Base-by-base conservation (phyloP, 139 green algal genomes). In the Asterochloris erici region DNA sequence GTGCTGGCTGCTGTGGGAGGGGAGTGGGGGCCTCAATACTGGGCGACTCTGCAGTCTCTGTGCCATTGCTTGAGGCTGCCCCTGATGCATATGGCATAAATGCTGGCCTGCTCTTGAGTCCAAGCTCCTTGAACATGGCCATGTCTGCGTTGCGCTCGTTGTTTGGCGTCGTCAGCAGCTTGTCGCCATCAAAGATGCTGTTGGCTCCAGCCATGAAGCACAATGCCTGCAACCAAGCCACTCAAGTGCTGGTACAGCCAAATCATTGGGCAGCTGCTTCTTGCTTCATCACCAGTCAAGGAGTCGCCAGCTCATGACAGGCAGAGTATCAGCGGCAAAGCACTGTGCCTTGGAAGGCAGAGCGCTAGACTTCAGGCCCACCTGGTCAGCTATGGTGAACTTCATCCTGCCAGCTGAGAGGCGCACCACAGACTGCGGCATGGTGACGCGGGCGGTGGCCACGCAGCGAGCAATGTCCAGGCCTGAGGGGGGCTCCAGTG, bases 201-300 rank as follows among this genome's bases (percentile, higher is more conserved):
- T 99, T 99, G 71, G 97, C 97, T 23, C 97, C 97, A 1, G 97
- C 95, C 89, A 99, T 83, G 90, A 99, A 99, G 81, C 93, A 97
- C 70, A 99, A 85, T 26, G 95, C 96, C 91, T 98, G 92, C 79
- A 91, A 83, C 21, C 29, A 64, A 79, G 14, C 14, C 12, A 29
- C n/a, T 12, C 26, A 28, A 21, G 71, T 77, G 13, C 12, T 60
- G 24, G 0, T 14, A 61, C 13, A 11, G 9, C 13, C n/a, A 28
- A 0, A 28, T 38, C 1, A 54, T 19, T 27, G 17, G 10, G 68
- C 28, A 27, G 38, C 47, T 69, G 60, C 2, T 76, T 54, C 38
- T 54, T 54, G 38, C 38, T 54, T 54, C 38, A 54, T 54, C 6
- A 2, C 6, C 38, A 54, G 38, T 54, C 38, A 54, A 54, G 38